phyloP scores from a whole-genome alignment of 73 alveolate genomes.

The Paramecium sonneborni region DNA sequence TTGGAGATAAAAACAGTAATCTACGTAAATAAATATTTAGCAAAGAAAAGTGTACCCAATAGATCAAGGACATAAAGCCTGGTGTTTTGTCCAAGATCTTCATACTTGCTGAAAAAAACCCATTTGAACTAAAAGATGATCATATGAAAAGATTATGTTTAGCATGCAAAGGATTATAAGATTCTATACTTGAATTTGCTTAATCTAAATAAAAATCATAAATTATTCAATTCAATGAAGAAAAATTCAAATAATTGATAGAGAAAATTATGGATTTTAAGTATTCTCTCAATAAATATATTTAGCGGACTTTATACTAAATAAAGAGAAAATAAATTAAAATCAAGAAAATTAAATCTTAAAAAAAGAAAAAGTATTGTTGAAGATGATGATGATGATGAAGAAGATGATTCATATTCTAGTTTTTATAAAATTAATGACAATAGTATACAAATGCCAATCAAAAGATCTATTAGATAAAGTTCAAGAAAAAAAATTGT shows the following conservation, averaged over 20 bases:
- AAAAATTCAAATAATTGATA: conserved; percentile 50
- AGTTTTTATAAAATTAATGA: conserved; percentile 6
- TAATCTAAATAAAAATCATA: conserved; percentile 33
- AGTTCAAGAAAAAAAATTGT: conserved; percentile 15
- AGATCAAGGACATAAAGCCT: conserved; percentile 68
- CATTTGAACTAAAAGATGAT: conserved; percentile 58
- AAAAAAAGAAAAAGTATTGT: background rate
- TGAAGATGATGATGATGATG: background rate
- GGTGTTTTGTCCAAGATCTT: conserved; percentile 68
- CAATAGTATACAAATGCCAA: background rate
- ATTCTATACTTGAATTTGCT: conserved; percentile 65
- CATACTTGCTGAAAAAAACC: conserved; percentile 65
- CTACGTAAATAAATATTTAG: background rate
- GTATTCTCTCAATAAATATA: background rate
- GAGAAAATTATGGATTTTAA: conserved; percentile 67
- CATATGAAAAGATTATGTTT: conserved; percentile 60
- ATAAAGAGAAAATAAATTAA: conserved; percentile 23
- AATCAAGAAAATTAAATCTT: background rate
- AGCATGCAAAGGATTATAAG: conserved; percentile 68
- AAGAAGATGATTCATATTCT: background rate
- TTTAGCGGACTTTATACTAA: conserved; percentile 36
- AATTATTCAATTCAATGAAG: conserved; percentile 53
- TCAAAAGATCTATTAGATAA: conserved; percentile 13
- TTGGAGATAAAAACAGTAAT: conserved; percentile 68
- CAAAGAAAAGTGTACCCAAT: conserved; percentile 58